Percentiles rank a stretch among this genome's conserved stretches.
Evolutionary conservation across 208 protist genomes (phyloP).

Genomic region (Tritrichomonas musculus): DNA sequence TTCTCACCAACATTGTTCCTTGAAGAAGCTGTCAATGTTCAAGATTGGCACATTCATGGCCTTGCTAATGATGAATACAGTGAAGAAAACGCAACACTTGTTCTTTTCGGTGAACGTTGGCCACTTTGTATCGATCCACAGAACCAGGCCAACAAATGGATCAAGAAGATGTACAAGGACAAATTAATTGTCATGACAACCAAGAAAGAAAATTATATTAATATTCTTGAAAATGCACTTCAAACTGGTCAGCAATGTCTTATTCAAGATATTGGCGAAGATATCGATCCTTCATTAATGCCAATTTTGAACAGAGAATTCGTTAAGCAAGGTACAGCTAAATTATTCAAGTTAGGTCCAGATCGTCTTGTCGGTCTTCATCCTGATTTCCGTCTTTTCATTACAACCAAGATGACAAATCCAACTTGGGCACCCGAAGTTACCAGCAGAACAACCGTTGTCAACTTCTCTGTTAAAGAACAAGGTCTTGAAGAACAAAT

Average conservation of each 20-base stretch:
- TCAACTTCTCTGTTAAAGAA: constrained; percentile 68
- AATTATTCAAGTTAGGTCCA: constrained; percentile 17
- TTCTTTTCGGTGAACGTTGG: constrained; percentile 79
- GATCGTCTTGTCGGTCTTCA: constrained; percentile 57
- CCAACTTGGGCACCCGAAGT: constrained; percentile 65
- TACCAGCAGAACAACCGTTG: constrained; percentile 63
- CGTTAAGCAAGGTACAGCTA: constrained; percentile 6
- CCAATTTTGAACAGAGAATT: constrained; percentile 76
- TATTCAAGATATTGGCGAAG: constrained; percentile 87
- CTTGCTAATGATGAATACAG: constrained; percentile 86
- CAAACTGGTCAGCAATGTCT: constrained; percentile 87
- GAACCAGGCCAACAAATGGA: constrained; percentile 95
- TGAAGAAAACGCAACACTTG: constrained; percentile 88
- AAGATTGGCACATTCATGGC: constrained; percentile 88
- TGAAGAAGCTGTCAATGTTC: constrained; percentile 79
- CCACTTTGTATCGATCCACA: constrained; percentile 97
- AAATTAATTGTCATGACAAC: constrained; percentile 79
- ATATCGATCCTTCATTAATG: constrained; percentile 90
- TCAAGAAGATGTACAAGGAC: constrained; percentile 78
- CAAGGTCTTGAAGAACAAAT: constrained; percentile 64
- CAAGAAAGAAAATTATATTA: constrained; percentile 82
- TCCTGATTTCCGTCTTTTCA: constrained; percentile 59
- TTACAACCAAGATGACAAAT: constrained; percentile 67
- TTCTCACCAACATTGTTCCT: constrained; percentile 84
- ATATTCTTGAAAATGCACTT: constrained; percentile 85